Evolutionary conservation across 257 asterid genomes (phyloP).

Genomic region (Solanum megistacrolobum): DNA sequence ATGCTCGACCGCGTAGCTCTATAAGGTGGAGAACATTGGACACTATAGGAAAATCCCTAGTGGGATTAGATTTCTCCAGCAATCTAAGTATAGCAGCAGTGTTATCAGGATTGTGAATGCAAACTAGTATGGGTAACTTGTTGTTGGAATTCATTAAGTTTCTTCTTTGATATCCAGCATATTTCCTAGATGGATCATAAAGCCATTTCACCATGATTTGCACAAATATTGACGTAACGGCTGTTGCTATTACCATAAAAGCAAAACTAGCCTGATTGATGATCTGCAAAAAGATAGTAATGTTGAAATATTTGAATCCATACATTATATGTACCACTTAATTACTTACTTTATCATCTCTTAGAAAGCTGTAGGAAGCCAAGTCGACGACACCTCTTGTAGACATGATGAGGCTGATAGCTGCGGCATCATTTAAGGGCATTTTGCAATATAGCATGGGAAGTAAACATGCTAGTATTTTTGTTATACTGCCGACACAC

Average conservation of each 20-base stretch:
- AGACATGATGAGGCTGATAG: slow-evolving; percentile 18
- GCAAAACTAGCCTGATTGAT: slow-evolving; percentile 3
- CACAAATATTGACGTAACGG: background rate
- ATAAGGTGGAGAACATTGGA: slow-evolving; percentile 13
- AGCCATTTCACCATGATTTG: slow-evolving; percentile 4
- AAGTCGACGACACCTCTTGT: slow-evolving; percentile 19
- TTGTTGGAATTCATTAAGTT: slow-evolving; percentile 8
- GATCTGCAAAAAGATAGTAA: background rate
- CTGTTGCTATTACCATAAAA: slow-evolving; percentile 5
- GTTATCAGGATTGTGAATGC: slow-evolving; percentile 14
- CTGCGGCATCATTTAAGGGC: slow-evolving; percentile 11
- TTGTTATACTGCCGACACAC: background rate
- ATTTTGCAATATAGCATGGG: slow-evolving; percentile 9
- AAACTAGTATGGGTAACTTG: slow-evolving; percentile 7
- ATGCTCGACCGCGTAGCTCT: slow-evolving; percentile 16
- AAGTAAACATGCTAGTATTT: background rate
- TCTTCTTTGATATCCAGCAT: slow-evolving; percentile 20
- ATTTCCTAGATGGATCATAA: slow-evolving; percentile 15
- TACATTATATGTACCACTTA: background rate
- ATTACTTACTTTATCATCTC: slow-evolving; percentile 10
- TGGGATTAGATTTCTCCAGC: slow-evolving; percentile 11
- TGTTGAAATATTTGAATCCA: background rate
- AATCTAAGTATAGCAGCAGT: slow-evolving; percentile 1
- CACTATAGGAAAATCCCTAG: slow-evolving; percentile 6
- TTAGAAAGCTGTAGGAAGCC: slow-evolving; percentile 6